Conservation (phyloP, 768 basidiomycete genomes). For the Boletus insuetus region DNA sequence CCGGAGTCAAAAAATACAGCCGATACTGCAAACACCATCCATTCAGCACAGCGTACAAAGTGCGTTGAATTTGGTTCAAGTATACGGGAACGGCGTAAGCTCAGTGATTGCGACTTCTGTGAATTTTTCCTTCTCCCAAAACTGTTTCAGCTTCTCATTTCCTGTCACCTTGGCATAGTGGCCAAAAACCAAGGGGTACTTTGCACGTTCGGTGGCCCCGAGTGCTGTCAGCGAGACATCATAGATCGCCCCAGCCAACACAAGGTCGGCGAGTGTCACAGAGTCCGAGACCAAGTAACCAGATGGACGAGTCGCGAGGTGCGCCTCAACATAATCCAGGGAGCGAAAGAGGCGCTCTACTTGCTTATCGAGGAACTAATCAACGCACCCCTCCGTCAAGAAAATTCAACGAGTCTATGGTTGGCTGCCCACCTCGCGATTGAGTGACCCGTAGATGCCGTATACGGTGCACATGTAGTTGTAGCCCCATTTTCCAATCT, state of each 20-base stretch:
- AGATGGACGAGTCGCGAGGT: slow-evolving; percentile 8
- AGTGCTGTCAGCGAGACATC: background rate
- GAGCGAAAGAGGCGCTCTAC: slow-evolving; percentile 5
- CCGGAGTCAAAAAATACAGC: too few relatives aligned
- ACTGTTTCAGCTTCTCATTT: slow-evolving; percentile 10
- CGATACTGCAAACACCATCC: too few relatives aligned
- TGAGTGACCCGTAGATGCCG: background rate
- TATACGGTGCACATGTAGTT: background rate
- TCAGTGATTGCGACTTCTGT: slow-evolving; percentile 3
- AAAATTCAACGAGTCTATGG: too few relatives aligned
- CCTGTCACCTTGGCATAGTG: slow-evolving; percentile 15
- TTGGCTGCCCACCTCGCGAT: slow-evolving; percentile 4
- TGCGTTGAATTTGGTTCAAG: too few relatives aligned
- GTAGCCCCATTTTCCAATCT: slow-evolving; percentile 3
- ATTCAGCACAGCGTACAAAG: too few relatives aligned
- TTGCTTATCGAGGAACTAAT: background rate
- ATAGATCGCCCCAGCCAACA: slow-evolving; percentile 2
- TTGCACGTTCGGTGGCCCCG: slow-evolving; percentile 10
- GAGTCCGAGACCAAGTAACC: slow-evolving; percentile 14
- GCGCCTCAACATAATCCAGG: slow-evolving; percentile 10
- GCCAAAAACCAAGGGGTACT: slow-evolving; percentile 11
- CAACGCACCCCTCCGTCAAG: background rate
- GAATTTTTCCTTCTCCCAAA: slow-evolving; percentile 9
- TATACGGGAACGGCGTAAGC: background rate
- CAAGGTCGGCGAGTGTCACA: slow-evolving; percentile 19